These are phyloP conservation scores for Hericium rajendrae DNA, from an alignment of 768 basidiomycete genomes.

Conservation along the genomic window DNA sequence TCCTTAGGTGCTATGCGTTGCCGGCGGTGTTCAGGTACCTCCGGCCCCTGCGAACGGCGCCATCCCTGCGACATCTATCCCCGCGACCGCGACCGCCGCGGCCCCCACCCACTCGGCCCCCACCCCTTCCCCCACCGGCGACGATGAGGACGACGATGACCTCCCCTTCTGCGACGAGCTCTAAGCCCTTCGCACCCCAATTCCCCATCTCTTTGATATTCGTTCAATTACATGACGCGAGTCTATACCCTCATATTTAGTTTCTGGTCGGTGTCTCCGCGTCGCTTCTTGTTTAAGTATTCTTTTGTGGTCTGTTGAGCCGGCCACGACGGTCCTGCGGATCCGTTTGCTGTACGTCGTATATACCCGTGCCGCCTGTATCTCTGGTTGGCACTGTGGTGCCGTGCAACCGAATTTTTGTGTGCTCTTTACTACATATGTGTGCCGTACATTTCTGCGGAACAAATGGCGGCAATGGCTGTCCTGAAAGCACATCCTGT, in stretches of 20 bases:
- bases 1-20: slow-evolving; percentile 45
- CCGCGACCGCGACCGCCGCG: background rate
- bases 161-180: background rate
- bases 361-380: no score
- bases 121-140: background rate
- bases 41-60: slow-evolving; percentile 25
- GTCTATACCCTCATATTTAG: background rate
- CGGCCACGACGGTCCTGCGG: no score
- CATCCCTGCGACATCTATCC: background rate
- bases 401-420: no score
- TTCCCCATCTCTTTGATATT: background rate
- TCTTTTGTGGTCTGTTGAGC: no score
- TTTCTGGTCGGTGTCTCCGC: no score
- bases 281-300: no score
- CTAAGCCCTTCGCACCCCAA: background rate
- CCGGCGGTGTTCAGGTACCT: slow-evolving; percentile 32
- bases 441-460: no score
- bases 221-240: background rate
- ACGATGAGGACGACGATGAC: background rate
- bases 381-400: no score
- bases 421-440: no score
- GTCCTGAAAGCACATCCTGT: no score
- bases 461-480: no score
- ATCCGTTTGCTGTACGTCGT: no score
- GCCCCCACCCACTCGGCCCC: background rate